A percentile compares a stretch with the other conserved stretches of the same genome.
Conservation (phyloP, 805 yeast genomes). For the Starmerella apis region DNA sequence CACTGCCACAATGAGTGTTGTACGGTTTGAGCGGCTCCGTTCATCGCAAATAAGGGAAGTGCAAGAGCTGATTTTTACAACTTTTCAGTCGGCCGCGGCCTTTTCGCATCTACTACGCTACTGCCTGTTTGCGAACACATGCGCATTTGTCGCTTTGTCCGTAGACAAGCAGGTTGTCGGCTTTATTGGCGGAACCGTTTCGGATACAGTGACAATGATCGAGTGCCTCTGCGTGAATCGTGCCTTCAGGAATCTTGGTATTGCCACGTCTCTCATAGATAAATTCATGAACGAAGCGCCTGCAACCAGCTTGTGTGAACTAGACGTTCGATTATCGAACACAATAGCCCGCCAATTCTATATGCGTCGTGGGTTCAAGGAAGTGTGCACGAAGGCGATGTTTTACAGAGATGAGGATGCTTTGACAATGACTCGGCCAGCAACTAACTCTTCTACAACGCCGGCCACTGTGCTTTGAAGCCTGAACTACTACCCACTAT, state of each 20-base stretch:
- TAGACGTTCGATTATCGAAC: constrained; percentile 18
- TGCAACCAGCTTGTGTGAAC: neutral
- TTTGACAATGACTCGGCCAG: constrained; percentile 10
- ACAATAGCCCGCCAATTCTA: constrained; percentile 13
- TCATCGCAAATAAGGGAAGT: constrained; percentile 2
- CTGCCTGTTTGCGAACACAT: constrained; percentile 6
- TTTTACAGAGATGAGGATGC: constrained; percentile 16
- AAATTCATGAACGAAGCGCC: constrained; percentile 3
- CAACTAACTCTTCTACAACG: neutral
- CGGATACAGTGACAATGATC: neutral
- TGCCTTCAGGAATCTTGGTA: constrained; percentile 11
- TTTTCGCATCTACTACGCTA: constrained; percentile 13
- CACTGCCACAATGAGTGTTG: neutral
- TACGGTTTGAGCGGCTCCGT: neutral
- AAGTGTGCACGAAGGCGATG: constrained; percentile 1
- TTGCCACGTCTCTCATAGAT: constrained; percentile 10
- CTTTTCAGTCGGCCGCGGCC: constrained; percentile 3
- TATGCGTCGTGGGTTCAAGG: constrained; percentile 13
- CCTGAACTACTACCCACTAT: too few species aligned
- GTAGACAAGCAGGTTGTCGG: constrained; percentile 4
- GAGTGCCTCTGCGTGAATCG: constrained; percentile 17
- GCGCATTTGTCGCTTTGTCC: constrained; percentile 11
- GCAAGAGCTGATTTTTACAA: constrained; percentile 1
- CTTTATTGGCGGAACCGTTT: constrained; percentile 11
- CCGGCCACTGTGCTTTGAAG: neutral